phyloP scores from a whole-genome alignment of 176 grass and related monocot genomes.

The barley (Hordeum vulgare) region DNA sequence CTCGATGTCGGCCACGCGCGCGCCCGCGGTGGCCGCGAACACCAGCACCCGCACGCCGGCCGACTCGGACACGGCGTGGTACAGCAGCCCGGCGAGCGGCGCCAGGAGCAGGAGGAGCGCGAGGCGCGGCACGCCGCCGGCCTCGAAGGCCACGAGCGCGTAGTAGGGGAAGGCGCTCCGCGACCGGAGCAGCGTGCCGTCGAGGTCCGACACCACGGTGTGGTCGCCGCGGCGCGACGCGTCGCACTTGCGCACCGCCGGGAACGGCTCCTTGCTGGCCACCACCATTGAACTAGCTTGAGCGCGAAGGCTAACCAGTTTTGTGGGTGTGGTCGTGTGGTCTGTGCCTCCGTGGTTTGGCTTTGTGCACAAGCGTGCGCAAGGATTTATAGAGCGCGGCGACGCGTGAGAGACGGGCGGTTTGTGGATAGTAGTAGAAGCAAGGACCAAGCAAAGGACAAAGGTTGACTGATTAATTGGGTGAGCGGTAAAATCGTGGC shows the following conservation, averaged over 20 bases:
- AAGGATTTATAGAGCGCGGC: not conserved
- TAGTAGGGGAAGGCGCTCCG: slow-evolving; percentile 58
- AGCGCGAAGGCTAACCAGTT: not conserved
- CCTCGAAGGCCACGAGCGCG: slow-evolving; percentile 66
- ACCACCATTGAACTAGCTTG: not conserved
- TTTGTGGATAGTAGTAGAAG: not conserved
- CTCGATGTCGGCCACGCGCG: slow-evolving; percentile 49
- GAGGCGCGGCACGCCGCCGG: slow-evolving; percentile 49
- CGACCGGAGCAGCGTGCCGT: slow-evolving; percentile 55
- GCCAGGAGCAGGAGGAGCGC: slow-evolving; percentile 41
- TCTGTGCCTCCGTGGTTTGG: not conserved
- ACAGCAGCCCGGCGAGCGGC: slow-evolving; percentile 34
- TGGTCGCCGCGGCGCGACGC: slow-evolving; percentile 7
- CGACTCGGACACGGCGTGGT: slow-evolving; percentile 36
- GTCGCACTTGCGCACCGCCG: slow-evolving; percentile 51
- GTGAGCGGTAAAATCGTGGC: not conserved
- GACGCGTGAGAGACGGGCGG: not conserved
- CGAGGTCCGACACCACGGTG: slow-evolving; percentile 54
- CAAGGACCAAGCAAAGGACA: not conserved
- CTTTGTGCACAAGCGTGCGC: not conserved
- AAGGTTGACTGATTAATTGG: not conserved
- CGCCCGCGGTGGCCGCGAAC: slow-evolving; percentile 46
- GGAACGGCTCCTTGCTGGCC: slow-evolving; percentile 25
- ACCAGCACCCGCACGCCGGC: slow-evolving; percentile 40
- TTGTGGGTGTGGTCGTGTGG: not conserved